A percentile compares a stretch with the other conserved stretches of the same genome.
Conservation (phyloP, 441 rosid species). For the Raphanus hybrid region DNA sequence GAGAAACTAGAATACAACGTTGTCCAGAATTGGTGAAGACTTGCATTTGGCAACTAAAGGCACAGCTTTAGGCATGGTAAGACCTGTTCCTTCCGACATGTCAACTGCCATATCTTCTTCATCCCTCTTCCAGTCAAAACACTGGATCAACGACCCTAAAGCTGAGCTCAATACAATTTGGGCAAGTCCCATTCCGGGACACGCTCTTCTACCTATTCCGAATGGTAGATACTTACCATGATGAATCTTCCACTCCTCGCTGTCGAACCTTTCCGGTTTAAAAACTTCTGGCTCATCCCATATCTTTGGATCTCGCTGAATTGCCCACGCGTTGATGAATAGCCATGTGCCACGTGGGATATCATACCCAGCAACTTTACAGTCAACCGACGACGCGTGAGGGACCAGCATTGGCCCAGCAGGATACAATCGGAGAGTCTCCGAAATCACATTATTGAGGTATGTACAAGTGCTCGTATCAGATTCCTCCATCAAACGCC, state of each 20-base stretch:
- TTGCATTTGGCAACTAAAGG: conserved; percentile 45
- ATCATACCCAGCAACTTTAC: conserved; percentile 3
- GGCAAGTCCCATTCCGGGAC: conserved; percentile 38
- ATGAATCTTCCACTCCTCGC: not conserved
- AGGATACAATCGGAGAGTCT: conserved; percentile 25
- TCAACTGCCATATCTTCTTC: conserved; percentile 33
- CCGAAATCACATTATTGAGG: not conserved
- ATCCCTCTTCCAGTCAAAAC: conserved; percentile 45
- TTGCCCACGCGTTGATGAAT: conserved; percentile 26
- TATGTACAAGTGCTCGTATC: not conserved
- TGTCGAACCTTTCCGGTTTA: conserved; percentile 17
- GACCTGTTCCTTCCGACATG: conserved; percentile 42
- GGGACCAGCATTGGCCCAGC: conserved; percentile 14
- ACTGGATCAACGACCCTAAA: conserved; percentile 46
- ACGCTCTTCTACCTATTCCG: conserved; percentile 23
- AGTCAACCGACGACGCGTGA: not conserved
- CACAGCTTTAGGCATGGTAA: conserved; percentile 44
- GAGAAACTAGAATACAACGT: not conserved
- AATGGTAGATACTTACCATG: conserved; percentile 10
- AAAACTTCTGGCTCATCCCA: conserved; percentile 19
- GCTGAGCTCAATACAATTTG: conserved; percentile 35
- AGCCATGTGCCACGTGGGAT: conserved; percentile 24
- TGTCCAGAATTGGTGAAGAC: conserved; percentile 27
- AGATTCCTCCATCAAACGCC: not conserved
- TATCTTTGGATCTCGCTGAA: conserved; percentile 19